Evolutionary conservation across 805 yeast genomes (phyloP), one percentile per base, ranked within the genome.

Genomic region (Pichia insulana): DNA sequence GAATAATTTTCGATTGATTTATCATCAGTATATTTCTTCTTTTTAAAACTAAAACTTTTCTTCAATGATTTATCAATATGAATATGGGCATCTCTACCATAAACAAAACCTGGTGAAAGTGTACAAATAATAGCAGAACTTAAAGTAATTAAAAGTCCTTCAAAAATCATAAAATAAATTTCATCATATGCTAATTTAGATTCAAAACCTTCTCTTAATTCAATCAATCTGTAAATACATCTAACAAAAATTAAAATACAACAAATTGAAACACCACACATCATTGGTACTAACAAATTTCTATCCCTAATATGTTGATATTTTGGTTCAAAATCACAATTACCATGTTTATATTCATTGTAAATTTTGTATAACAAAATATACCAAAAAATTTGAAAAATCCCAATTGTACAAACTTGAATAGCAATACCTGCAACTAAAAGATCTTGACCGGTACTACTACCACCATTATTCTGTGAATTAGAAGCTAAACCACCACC

Each of bases 371-470:
- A 61, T 16, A 69, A 48, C 55, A 80, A 75, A 40, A 66, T 66
- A 27, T 57, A 50, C 61, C 71, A 69, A 8, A 81, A 56, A 4
- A 58, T 20, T 27, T 78, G 53, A 56, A 82, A 86, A 2, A 77
- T 42, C 1, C 73, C 49, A 81, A 87, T 80, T 6, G 83, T 69
- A 2, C 70, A 58, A 3, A 83, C 86, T 62, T 86, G 95, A 51
- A 81, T 65, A 0, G 78, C 80, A 36, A 86, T 67, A 8, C 95
- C 95, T 0, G 72, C 88, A 39, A 83, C 71, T 80, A 86, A 83
- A 33, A 80, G 56, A 56, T 76, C 65, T 5, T 8, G 3, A 25
- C 51, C 40, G 8, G 25, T 6, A 9, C 20, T 9, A 10, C 26
- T 7, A 7, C 57, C 54, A 33, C 54, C 48, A 3, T 39, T 34